Conservation (phyloP, 106 monocot species). For the Hemerocallis citrina region DNA sequence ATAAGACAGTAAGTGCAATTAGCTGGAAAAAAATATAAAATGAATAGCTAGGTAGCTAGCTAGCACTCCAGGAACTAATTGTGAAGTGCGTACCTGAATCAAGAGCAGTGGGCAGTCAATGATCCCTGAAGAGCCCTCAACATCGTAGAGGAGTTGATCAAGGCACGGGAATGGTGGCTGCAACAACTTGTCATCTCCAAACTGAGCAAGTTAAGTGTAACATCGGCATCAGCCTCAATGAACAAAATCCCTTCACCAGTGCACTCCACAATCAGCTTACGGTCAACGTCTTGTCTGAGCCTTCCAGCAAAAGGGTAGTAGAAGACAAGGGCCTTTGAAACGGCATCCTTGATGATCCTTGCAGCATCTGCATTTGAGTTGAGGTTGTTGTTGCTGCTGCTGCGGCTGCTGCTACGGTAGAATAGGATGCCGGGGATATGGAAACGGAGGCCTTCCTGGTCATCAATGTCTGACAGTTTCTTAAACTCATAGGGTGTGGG, state of each 20-base stretch:
- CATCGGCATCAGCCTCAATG: not conserved
- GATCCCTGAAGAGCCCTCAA: constrained; percentile 23
- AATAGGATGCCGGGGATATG: constrained; percentile 21
- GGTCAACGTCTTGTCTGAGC: too few species aligned
- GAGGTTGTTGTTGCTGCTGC: not conserved
- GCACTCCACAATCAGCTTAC: too few species aligned
- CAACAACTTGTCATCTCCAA: constrained; percentile 1
- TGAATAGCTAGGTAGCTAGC: too few species aligned
- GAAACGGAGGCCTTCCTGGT: constrained; percentile 32
- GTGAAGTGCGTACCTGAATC: too few species aligned
- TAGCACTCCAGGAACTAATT: too few species aligned
- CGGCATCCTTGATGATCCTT: too few species aligned
- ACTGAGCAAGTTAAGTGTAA: not conserved
- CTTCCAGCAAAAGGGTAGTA: too few species aligned
- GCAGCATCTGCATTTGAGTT: too few species aligned
- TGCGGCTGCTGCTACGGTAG: constrained; percentile 19
- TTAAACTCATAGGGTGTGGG: constrained; percentile 30
- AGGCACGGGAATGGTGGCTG: constrained; percentile 51
- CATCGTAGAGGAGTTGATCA: constrained; percentile 40
- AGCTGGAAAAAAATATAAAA: too few species aligned
- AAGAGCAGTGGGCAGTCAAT: constrained; percentile 38
- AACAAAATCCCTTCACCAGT: not conserved
- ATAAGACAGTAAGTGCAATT: too few species aligned
- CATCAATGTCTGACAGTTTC: constrained; percentile 34
- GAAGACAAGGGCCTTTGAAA: too few species aligned